Evolutionary conservation across 306 rosid genomes (phyloP), one percentile per base, ranked within the genome.

Genomic region (Cicer bijugum): DNA sequence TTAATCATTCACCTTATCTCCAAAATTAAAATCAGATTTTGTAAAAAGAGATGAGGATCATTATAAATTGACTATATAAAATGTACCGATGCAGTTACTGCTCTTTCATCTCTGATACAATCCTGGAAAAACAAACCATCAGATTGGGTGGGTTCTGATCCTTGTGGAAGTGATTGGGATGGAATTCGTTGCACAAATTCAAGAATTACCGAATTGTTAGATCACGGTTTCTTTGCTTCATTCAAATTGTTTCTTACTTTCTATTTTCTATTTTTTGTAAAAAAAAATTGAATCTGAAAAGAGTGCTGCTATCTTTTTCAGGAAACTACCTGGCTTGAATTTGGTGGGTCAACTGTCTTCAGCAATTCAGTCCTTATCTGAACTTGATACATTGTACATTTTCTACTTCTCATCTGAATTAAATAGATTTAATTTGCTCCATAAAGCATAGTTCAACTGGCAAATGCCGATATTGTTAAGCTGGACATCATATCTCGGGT

Each of bases 301-400:
- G 3, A 20, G 0, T 78, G 43, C 10, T 77, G 10, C 9, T 59
- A 1, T 68, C 72, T 6, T 48, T 79, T 76, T 73, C 87, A 90
- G 93, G 84, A 82, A 1, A 67, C 50, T 88, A 39, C 3, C 82
- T 35, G 46, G 82, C 68, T 64, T 83, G 82, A 77, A 59, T 50
- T 62, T 90, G 82, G 55, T 0, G 20, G 93, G 96, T 33, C 58
- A 14, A 33, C 71, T 90, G 7, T 75, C 93, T 38, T 85, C 88
- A 12, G 88, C 81, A 50, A 81, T 88, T 50, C 64, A 71, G 15
- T 76, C 62, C 67, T 69, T 90, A 67, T 11, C 93, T 17, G 86
- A 88, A 78, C 75, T 90, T 48, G 72, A 51, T 0, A 78, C 78
- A 17, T 17, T 90, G 96, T 90, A 84, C 7, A 77, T 69, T 58